These are phyloP conservation scores for Penicillium sp. DNA, from an alignment of 2,329 filamentous ascomycete genomes.

Conservation along the genomic window DNA sequence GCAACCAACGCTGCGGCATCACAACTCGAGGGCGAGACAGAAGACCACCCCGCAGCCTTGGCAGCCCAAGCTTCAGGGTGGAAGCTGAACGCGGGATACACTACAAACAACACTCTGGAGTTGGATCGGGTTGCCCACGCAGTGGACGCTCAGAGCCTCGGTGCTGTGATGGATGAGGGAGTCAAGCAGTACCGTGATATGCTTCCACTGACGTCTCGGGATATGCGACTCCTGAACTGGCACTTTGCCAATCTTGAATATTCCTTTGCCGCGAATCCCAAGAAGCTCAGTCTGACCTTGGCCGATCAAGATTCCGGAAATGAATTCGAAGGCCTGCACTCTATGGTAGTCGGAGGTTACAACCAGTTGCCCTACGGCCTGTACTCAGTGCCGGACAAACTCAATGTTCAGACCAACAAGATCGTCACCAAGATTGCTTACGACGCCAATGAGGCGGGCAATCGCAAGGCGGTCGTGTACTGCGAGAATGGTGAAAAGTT, in stretches of 20 bases:
- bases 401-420: slow-evolving; percentile 75
- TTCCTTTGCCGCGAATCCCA: slow-evolving; percentile 87
- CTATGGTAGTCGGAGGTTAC: slow-evolving; percentile 91
- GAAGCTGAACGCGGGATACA: slow-evolving; percentile 66
- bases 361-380: slow-evolving; percentile 89
- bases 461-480: slow-evolving; percentile 62
- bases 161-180: slow-evolving; percentile 89
- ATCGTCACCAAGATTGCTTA: slow-evolving; percentile 75
- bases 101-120: slow-evolving; percentile 68
- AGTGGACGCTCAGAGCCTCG: slow-evolving; percentile 70
- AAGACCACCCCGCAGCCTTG: slow-evolving; percentile 71
- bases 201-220: slow-evolving; percentile 79
- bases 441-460: slow-evolving; percentile 42
- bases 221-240: slow-evolving; percentile 93
- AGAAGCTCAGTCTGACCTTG: slow-evolving; percentile 80
- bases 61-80: slow-evolving; percentile 83
- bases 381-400: slow-evolving; percentile 71
- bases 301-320: slow-evolving; percentile 99
- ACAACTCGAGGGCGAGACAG: slow-evolving; percentile 63
- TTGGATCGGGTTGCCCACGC: slow-evolving; percentile 66
- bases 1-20: slow-evolving; percentile 48
- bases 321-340: slow-evolving; percentile 93
- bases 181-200: slow-evolving; percentile 83
- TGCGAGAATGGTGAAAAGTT: slow-evolving; percentile 76
- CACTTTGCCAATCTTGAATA: slow-evolving; percentile 98